Percentiles rank a stretch among this genome's conserved stretches.
These are phyloP conservation scores for Pestalotiopsis sp. DNA, from an alignment of 2,329 filamentous ascomycete genomes.

Conservation along the genomic window DNA sequence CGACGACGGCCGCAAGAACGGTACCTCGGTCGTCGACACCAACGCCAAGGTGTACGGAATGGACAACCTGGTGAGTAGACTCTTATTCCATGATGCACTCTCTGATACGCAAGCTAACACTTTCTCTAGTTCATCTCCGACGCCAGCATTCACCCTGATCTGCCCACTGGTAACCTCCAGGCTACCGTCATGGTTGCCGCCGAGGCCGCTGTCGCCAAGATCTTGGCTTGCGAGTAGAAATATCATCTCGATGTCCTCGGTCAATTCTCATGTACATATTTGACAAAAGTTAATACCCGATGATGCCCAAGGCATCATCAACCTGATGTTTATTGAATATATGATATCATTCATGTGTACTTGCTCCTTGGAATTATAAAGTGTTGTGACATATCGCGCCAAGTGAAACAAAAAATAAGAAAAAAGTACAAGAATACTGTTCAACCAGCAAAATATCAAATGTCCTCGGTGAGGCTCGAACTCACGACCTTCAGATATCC, in stretches of 20 bases:
- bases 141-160: slow-evolving; percentile 7
- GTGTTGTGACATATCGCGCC: too few relatives aligned
- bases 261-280: background rate
- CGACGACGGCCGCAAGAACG: slow-evolving; percentile 53
- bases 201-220: slow-evolving; percentile 5
- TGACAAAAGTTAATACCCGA: background rate
- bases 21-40: slow-evolving; percentile 23
- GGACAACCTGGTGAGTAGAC: slow-evolving; percentile 7
- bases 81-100: background rate
- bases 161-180: slow-evolving; percentile 9
- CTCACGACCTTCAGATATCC: slow-evolving; percentile 9
- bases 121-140: slow-evolving; percentile 1
- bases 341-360: background rate
- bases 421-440: too few relatives aligned
- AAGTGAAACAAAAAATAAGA: too few relatives aligned
- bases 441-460: too few relatives aligned
- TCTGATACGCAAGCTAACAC: background rate
- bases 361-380: too few relatives aligned
- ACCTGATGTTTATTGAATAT: background rate
- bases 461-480: slow-evolving; percentile 9
- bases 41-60: slow-evolving; percentile 10
- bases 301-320: background rate
- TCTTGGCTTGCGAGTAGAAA: slow-evolving; percentile 3
- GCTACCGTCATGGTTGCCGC: slow-evolving; percentile 6
- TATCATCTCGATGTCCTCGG: background rate